These are phyloP conservation scores for Globisporangium barbulae DNA, from an alignment of 352 stramenopile genomes.

Conservation along the genomic window DNA sequence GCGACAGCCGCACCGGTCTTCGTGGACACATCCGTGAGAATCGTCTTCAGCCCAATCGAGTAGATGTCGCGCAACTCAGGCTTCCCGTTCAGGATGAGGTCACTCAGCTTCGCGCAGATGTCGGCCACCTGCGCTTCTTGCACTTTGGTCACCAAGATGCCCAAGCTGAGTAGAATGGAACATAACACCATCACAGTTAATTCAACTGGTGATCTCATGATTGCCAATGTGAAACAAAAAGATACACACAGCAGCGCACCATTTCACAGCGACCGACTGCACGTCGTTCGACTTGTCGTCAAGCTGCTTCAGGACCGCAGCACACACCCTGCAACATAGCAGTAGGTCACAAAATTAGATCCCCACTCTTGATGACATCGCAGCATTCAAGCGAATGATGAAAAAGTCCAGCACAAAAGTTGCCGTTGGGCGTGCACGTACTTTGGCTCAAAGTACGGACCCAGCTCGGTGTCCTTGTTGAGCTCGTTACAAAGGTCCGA, in stretches of 20 bases:
- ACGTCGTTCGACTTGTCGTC: constrained; percentile 99
- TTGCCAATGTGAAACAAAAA: not conserved
- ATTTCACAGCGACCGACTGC: constrained; percentile 92
- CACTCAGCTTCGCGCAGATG: constrained; percentile 96
- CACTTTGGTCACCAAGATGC: constrained; percentile 96
- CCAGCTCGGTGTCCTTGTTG: constrained; percentile 90
- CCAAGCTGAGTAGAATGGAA: constrained; percentile 49
- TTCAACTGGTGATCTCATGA: not conserved
- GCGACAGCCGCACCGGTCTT: constrained; percentile 87
- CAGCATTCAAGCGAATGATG: not conserved
- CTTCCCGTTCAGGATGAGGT: constrained; percentile 96
- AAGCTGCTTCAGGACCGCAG: constrained; percentile 94
- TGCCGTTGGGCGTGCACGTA: constrained; percentile 27
- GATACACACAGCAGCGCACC: constrained; percentile 23
- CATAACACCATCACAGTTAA: not conserved
- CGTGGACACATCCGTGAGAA: constrained; percentile 92
- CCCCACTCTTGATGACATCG: not conserved
- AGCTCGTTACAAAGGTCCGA: constrained; percentile 97
- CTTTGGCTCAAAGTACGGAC: constrained; percentile 79
- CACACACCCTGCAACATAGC: constrained; percentile 83
- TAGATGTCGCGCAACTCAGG: constrained; percentile 98
- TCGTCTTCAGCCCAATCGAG: constrained; percentile 97
- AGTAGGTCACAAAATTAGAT: not conserved
- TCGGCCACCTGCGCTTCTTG: constrained; percentile 93
- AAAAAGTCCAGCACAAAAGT: not conserved